phyloP scores from a whole-genome alignment of 2,329 filamentous ascomycete genomes.

The Botrytis galanthina region DNA sequence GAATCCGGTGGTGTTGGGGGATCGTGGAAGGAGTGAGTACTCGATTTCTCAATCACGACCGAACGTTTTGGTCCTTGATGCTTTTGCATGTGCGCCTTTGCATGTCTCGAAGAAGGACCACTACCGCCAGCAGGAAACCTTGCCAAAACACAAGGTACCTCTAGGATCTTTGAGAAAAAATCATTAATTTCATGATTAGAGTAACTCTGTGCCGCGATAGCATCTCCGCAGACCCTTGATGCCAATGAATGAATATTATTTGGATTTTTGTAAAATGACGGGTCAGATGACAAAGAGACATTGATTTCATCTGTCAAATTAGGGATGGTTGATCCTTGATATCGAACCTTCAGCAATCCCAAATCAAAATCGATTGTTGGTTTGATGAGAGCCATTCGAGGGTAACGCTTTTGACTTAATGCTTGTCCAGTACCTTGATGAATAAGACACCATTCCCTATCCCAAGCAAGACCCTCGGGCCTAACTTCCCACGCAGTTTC shows the following conservation, averaged over 20 bases:
- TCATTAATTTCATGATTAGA: constrained; percentile 59
- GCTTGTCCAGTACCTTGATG: constrained; percentile 82
- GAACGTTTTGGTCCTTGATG: constrained; percentile 44
- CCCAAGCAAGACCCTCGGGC: constrained; percentile 84
- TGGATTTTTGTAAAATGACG: constrained; percentile 50
- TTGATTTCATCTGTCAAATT: constrained; percentile 42
- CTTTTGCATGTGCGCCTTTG: constrained; percentile 67
- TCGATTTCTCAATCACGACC: constrained; percentile 20
- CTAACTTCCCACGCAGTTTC: constrained; percentile 70
- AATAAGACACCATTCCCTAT: constrained; percentile 93
- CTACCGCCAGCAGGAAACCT: constrained; percentile 71
- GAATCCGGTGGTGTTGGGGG: constrained; percentile 58
- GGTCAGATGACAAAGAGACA: constrained; percentile 67
- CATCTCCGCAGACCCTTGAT: constrained; percentile 81
- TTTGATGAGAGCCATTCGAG: constrained; percentile 79
- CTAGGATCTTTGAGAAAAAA: constrained; percentile 76
- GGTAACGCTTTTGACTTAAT: constrained; percentile 84
- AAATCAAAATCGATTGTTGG: constrained; percentile 69
- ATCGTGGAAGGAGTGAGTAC: constrained; percentile 54
- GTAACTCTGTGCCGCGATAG: constrained; percentile 70
- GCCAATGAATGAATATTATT: constrained; percentile 44
- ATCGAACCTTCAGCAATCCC: constrained; percentile 63
- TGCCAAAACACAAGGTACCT: constrained; percentile 77
- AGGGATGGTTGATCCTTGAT: constrained; percentile 40
- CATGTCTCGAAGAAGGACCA: constrained; percentile 60